Evolutionary conservation across 768 basidiomycete species (phyloP), one percentile per base, ranked within the genome.

Genomic region (Pholiota microspora): DNA sequence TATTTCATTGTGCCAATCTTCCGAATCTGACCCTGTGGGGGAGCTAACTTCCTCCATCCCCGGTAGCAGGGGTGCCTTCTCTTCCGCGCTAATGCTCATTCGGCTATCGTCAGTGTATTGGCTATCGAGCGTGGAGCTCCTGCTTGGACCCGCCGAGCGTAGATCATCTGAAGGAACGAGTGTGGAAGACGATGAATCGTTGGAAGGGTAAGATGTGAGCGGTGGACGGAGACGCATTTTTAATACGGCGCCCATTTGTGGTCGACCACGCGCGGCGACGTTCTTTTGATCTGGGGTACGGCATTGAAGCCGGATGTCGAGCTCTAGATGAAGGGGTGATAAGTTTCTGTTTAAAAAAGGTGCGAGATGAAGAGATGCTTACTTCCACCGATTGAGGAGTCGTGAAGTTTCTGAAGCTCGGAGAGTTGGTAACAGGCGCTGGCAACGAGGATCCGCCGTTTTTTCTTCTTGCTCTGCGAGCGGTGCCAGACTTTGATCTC

Each of bases 401-500:
- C 78, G 49, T 82, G 79, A 59, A 71, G 78, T 57, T 75, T 80
- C 32, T 76, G 49, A 35, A 86, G 64, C 34, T 86, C 86, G 4
- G 73, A 75, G 1, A 89, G 64, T 0, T 81, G 73, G 59, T 82
- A 73, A 7, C 70, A 68, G 0, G 78, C 73, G 0, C 71, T 76
- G 0, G 82, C 88, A 0, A 89, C 78, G 3, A 86, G 71, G 34
- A 69, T 76, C 1, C 77, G 75, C 62, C 77, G 83, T 61, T 80
- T 83, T 64, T 84, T 87, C 67, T 84, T 81, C 73, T 87, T 90
- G 64, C 78, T 83, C 40, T 75, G 73, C 0, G 86, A 76, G 16
- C 73, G 76, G 50, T 84, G 75, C 70, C 81, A 87, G 0, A 90
- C 67, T 24, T 77, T 73, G 34, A 89, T 73, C 12, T 81, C 78